Base-by-base conservation (phyloP, 441 rosid genomes). In the Aleurites moluccanus region DNA sequence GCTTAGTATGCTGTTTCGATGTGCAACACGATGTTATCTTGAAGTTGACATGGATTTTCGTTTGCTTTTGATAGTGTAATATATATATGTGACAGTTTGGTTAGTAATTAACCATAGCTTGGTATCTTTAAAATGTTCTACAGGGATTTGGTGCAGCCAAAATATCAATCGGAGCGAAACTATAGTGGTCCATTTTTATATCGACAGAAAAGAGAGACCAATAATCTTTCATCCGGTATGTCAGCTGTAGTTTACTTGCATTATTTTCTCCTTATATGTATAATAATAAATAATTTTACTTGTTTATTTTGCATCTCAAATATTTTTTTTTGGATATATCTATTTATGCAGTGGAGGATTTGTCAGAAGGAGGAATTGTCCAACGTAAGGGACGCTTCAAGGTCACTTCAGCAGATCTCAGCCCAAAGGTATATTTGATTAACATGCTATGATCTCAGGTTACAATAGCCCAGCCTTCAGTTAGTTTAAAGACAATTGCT, bases 381-480 rank as follows among this genome's bases (percentile, higher is more conserved):
- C 93, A 88, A 79, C 81, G 87, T 64, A 94, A 85, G 85, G 98
- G 98, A 72, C 94, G 97, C 57, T 93, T 96, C 86, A 89, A 96
- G 85, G 91, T 93, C 74, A 96, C 97, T 71, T 89, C 93, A 79
- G 90, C 89, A 67, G 98, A 96, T 65, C 86, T 85, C 70, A 89
- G 97, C 82, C 93, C 96, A 52, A 93, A 93, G 99, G 97, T 93
- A 87, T 81, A 38, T 67, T 55, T 78, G 69, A 76, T 73, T 47
- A 21, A 44, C 27, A 27, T 56, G n/a, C 69, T 69, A 3, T 76
- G 50, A 30, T 72, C 66, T 67, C 60, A 49, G 59, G 61, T 47
- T 28, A 63, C 28, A 56, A 40, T 65, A 16, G 35, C 21, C 56
- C 49, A 27, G 76, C 52, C 35, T 63, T 53, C 8, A 25, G 60